Evolutionary conservation across 768 basidiomycete species (phyloP), one percentile per base, ranked within the genome.

Genomic region (Russula compacta): DNA sequence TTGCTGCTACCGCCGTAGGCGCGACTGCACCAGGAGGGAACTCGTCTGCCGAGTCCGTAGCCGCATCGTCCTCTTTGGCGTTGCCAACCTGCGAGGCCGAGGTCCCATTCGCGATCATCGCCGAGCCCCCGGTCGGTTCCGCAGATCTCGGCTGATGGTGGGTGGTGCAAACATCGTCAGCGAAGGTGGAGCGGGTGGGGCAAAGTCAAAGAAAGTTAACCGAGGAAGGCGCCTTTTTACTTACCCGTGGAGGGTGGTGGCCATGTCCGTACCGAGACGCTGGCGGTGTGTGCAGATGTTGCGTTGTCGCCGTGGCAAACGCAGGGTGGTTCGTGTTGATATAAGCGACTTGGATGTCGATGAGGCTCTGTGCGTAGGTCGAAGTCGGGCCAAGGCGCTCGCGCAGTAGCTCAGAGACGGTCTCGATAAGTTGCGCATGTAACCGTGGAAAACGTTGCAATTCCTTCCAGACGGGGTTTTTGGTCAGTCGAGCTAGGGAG

Each of bases 291-390:
- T 54, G 83, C 79, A 60, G 83, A 82, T 10, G 78, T 70, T 46
- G 87, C 82, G 52, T 53, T 39, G 89, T 89, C 10, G 89, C 88
- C 19, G 87, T 79, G 59, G 95, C 86, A 73, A 98, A 98, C 36
- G 90, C 83, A 6, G 97, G 97, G 71, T 99, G 97, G 72, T 98
- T 98, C 59, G 95, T 98, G 73, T 99, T 99, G 79, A 99, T 98
- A 71, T 99, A 99, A 11, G 97, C 95, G 1, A 93, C 93, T 73
- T 99, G 97, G 52, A 99, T 99, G 67, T 87, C 84, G 67, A 99
- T 98, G 68, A 99, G 78, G 69, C 91, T 94, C 67, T 92, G 89
- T 0, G 95, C 88, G 72, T 98, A 98, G n/a, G 94, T 89, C 2
- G 92, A 93, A 0, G 97, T 97, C 1, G 97, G 97, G 1, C 95